Conservation (phyloP, 2,329 filamentous ascomycete genomes). For the Calonectria crousiana region DNA sequence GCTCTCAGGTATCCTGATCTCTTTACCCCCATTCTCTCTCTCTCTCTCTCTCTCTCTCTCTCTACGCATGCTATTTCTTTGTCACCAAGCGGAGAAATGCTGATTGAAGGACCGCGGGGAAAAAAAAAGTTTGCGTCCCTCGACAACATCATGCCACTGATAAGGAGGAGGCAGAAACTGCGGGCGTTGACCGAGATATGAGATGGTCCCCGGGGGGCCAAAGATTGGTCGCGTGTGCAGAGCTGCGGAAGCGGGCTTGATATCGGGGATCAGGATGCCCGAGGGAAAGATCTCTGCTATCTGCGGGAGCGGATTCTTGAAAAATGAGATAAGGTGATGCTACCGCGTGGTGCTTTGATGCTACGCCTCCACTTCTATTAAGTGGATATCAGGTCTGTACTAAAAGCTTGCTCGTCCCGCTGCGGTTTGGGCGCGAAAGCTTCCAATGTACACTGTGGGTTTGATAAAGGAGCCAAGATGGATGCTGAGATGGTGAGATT, state of each 20-base stretch:
- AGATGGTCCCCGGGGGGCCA: not conserved
- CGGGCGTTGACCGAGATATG: conserved; percentile 1
- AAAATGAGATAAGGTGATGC: not conserved
- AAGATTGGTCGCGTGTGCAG: not conserved
- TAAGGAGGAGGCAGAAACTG: not conserved
- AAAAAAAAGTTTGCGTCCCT: not conserved
- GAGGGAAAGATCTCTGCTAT: not conserved
- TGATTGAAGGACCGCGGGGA: not conserved
- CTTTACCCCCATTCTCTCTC: too few relatives aligned
- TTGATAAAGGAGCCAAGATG: not conserved
- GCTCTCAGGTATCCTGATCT: not conserved
- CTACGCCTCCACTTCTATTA: not conserved
- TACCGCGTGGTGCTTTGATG: not conserved
- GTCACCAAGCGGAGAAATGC: not conserved
- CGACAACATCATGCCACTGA: not conserved
- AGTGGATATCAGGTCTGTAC: not conserved
- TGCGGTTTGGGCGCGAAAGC: not conserved
- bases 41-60: too few relatives aligned
- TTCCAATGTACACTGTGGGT: not conserved
- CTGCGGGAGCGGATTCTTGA: not conserved
- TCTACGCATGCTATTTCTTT: not conserved
- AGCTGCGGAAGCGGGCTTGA: not conserved
- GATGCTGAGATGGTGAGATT: not conserved
- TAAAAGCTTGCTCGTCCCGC: not conserved
- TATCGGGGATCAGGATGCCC: not conserved